Evolutionary conservation across 768 basidiomycete genomes (phyloP).

Genomic region (Lepiota brunneoincarnata): DNA sequence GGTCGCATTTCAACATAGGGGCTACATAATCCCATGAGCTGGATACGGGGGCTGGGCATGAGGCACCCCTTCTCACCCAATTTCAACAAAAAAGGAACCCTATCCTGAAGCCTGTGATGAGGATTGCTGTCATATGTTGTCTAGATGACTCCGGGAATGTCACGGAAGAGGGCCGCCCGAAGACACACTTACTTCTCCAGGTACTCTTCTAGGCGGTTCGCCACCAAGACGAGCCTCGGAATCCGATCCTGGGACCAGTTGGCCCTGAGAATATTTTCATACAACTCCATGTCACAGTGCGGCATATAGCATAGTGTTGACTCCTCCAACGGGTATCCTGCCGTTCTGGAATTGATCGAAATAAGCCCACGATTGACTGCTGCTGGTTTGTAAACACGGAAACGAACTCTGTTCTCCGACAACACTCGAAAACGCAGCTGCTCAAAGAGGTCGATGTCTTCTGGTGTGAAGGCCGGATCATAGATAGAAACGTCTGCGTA

Average conservation of each 20-base stretch:
- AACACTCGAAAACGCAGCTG: conserved; percentile 37
- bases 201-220: conserved; percentile 67
- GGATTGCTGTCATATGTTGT: conserved; percentile 43
- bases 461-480: conserved; percentile 72
- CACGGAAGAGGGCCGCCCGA: conserved; percentile 9
- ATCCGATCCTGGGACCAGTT: conserved; percentile 56
- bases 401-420: conserved; percentile 49
- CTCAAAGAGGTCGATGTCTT: conserved; percentile 52
- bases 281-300: conserved; percentile 71
- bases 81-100: conserved; percentile 50
- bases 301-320: conserved; percentile 78
- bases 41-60: conserved; percentile 10
- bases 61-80: conserved; percentile 41
- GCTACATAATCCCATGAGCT: conserved; percentile 30
- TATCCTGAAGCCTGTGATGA: conserved; percentile 43
- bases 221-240: conserved; percentile 52
- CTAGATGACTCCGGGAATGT: conserved; percentile 11
- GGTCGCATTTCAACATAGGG: conserved; percentile 41
- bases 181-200: conserved; percentile 58
- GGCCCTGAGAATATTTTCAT: conserved; percentile 59
- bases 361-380: conserved; percentile 1
- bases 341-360: conserved; percentile 25
- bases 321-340: conserved; percentile 26
- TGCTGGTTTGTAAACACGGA: conserved; percentile 16
- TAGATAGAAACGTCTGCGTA: conserved; percentile 48